Evolutionary conservation across 2,329 filamentous ascomycete genomes (phyloP).

Genomic region (Allantophomopsis cytisporea): DNA sequence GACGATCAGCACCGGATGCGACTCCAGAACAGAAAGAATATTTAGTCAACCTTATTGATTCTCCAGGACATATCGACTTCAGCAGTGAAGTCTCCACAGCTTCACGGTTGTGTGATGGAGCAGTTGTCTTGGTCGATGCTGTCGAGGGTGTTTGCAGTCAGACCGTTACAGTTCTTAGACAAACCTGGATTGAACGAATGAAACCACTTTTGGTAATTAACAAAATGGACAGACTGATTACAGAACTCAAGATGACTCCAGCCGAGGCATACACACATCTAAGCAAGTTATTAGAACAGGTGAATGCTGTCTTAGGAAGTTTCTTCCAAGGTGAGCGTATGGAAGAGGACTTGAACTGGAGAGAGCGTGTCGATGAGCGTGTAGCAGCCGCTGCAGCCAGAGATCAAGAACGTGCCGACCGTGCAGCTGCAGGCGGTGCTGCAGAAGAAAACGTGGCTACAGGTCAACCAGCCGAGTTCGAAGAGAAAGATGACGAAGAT

Average conservation of each 20-base stretch:
- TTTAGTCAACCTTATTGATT: constrained; percentile 94
- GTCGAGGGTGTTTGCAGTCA: constrained; percentile 98
- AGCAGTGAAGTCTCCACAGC: constrained; percentile 96
- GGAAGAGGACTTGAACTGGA: constrained; percentile 96
- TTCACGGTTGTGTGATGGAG: constrained; percentile 86
- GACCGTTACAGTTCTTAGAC: constrained; percentile 89
- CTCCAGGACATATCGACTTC: constrained; percentile 96
- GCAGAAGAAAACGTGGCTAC: constrained; percentile 39
- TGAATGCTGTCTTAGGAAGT: constrained; percentile 92
- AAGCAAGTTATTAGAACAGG: constrained; percentile 81
- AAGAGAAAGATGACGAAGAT: constrained; percentile 90
- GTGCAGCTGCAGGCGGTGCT: constrained; percentile 14
- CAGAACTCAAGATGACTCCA: constrained; percentile 88
- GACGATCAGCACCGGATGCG: constrained; percentile 55
- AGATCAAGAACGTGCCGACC: constrained; percentile 30
- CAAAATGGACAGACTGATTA: constrained; percentile 92
- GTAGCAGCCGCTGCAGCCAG: constrained; percentile 58
- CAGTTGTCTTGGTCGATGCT: constrained; percentile 86
- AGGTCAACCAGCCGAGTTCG: constrained; percentile 46
- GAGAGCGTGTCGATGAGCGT: constrained; percentile 81
- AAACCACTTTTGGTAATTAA: constrained; percentile 94
- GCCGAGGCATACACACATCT: constrained; percentile 81
- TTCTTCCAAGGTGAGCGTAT: constrained; percentile 97
- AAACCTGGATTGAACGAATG: constrained; percentile 91
- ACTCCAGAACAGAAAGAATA: constrained; percentile 71